A percentile compares a stretch with the other conserved stretches of the same genome.
These are phyloP conservation scores for Lentinula edodes DNA, from an alignment of 768 basidiomycete species.

Conservation along the genomic window DNA sequence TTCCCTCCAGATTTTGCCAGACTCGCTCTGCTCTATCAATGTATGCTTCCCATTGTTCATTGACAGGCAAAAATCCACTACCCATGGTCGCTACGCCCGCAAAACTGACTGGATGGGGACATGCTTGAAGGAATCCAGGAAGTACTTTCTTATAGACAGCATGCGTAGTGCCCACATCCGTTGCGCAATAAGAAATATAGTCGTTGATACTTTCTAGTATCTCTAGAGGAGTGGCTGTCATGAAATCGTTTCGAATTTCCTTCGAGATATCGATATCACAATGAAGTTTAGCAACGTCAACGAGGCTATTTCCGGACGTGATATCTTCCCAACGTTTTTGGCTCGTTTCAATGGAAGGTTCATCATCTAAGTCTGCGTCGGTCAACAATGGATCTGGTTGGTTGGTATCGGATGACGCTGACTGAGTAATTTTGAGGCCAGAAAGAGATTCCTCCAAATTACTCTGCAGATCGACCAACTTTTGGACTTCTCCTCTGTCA, in stretches of 20 bases:
- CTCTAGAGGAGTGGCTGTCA: slow-evolving; percentile 58
- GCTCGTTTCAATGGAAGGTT: slow-evolving; percentile 32
- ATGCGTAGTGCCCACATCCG: slow-evolving; percentile 82
- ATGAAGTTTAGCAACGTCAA: slow-evolving; percentile 88
- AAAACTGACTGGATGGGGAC: slow-evolving; percentile 91
- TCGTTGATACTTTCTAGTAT: slow-evolving; percentile 62
- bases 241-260: slow-evolving; percentile 68
- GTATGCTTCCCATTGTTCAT: slow-evolving; percentile 86
- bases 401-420: not conserved
- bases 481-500: slow-evolving; percentile 39
- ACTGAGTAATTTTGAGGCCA: slow-evolving; percentile 10
- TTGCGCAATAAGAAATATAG: slow-evolving; percentile 81
- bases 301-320: slow-evolving; percentile 87
- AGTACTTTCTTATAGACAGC: slow-evolving; percentile 71
- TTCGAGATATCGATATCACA: slow-evolving; percentile 81
- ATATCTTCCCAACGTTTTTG: slow-evolving; percentile 85
- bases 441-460: slow-evolving; percentile 36
- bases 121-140: slow-evolving; percentile 75
- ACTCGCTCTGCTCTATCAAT: slow-evolving; percentile 70
- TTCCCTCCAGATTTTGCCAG: slow-evolving; percentile 66
- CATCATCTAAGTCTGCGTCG: slow-evolving; percentile 24
- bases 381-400: not conserved
- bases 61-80: slow-evolving; percentile 84
- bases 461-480: slow-evolving; percentile 28
- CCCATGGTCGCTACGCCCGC: slow-evolving; percentile 91